Conservation (phyloP, 176 grass and related monocot species). For the Triticum monococcum region DNA sequence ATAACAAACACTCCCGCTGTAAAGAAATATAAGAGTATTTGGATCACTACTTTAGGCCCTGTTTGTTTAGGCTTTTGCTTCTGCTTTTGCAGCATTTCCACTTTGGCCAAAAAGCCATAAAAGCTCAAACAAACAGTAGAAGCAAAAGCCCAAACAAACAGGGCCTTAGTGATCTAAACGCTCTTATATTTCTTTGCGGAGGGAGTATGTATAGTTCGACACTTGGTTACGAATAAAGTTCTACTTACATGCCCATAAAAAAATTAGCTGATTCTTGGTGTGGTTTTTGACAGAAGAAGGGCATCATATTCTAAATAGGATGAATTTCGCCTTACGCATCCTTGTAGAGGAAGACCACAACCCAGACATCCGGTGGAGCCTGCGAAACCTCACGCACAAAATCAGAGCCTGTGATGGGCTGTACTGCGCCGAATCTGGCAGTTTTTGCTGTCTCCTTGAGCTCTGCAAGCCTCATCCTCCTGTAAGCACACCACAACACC, state of each 20-base stretch:
- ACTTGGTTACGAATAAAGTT: neutral
- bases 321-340: constrained; percentile 54
- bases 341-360: constrained; percentile 96
- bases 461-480: constrained; percentile 84
- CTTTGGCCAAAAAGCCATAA: too few relatives aligned
- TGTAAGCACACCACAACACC: constrained; percentile 24
- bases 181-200: too few relatives aligned
- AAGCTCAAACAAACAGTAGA: too few relatives aligned
- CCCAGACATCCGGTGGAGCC: constrained; percentile 80
- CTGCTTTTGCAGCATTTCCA: too few relatives aligned
- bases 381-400: constrained; percentile 97
- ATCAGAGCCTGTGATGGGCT: constrained; percentile 79
- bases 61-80: too few relatives aligned
- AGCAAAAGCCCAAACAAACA: too few relatives aligned
- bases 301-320: neutral
- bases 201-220: neutral
- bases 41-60: too few relatives aligned
- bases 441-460: constrained; percentile 71
- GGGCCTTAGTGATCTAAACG: too few relatives aligned
- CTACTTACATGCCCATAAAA: neutral
- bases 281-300: neutral
- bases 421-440: constrained; percentile 54
- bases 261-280: neutral
- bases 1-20: too few relatives aligned
- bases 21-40: too few relatives aligned